Percentiles rank a stretch among this genome's conserved stretches.
These are phyloP conservation scores for Pseudogymnoascus sp. DNA, from an alignment of 2,329 filamentous ascomycete genomes.

Conservation along the genomic window DNA sequence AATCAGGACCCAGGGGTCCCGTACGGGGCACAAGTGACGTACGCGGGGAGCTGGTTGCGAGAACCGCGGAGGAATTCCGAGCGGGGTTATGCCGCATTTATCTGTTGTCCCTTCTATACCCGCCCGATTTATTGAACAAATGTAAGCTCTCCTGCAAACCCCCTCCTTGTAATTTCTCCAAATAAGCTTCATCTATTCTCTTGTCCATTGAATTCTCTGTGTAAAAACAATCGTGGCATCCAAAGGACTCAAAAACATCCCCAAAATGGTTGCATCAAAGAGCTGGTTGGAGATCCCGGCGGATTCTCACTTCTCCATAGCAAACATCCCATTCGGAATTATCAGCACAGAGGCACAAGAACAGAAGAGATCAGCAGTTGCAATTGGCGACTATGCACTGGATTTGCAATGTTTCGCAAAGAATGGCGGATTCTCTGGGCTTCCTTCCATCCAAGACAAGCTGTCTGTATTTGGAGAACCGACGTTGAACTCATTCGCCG, in stretches of 20 bases:
- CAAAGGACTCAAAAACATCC: conserved; percentile 6
- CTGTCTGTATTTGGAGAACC: conserved; percentile 54
- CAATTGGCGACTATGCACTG: conserved; percentile 59
- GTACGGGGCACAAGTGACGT: background rate
- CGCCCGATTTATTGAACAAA: conserved; percentile 6
- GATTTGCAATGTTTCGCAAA: conserved; percentile 56
- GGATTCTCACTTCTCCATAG: conserved; percentile 51
- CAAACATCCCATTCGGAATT: conserved; percentile 71
- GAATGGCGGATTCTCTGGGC: conserved; percentile 49
- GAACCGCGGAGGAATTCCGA: background rate
- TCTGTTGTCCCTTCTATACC: conserved; percentile 1
- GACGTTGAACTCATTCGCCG: conserved; percentile 66
- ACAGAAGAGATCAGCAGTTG: conserved; percentile 51
- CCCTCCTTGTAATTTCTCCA: background rate
- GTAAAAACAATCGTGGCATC: background rate
- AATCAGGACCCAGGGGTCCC: background rate
- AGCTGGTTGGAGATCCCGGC: conserved; percentile 27
- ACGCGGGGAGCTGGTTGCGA: background rate
- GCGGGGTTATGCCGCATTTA: conserved; percentile 2
- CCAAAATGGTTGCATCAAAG: conserved; percentile 24
- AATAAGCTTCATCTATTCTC: background rate
- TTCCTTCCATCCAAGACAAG: conserved; percentile 45
- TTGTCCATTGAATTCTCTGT: background rate
- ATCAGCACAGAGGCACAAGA: conserved; percentile 39
- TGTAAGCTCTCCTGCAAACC: background rate